Evolutionary conservation across 768 basidiomycete species (phyloP).

Genomic region (Tylopilus subfusipes): DNA sequence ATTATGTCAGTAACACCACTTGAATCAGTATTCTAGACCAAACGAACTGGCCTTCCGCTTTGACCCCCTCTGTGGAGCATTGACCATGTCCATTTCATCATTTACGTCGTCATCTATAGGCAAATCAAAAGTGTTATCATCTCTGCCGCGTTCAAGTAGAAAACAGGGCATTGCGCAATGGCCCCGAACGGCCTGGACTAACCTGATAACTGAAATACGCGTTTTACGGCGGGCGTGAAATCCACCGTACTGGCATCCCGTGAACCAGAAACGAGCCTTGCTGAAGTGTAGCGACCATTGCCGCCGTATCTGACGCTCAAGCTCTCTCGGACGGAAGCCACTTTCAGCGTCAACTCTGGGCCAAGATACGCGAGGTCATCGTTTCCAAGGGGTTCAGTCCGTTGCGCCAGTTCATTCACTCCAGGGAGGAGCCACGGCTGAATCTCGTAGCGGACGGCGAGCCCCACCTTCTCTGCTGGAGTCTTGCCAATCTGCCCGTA

Average conservation of each 20-base stretch:
- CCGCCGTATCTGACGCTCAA: background rate
- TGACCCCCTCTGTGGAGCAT: no score
- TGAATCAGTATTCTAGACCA: no score
- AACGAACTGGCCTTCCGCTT: no score
- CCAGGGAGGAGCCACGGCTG: constrained; percentile 33
- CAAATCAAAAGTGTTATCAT: no score
- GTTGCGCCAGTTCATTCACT: constrained; percentile 18
- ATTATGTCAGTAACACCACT: no score
- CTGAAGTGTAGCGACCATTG: no score
- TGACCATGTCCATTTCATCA: no score
- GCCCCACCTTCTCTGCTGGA: constrained; percentile 27
- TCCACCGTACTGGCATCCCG: constrained; percentile 7
- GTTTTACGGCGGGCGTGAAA: constrained; percentile 13
- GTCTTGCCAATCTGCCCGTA: constrained; percentile 4
- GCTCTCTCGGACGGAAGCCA: constrained; percentile 24
- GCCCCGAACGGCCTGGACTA: background rate
- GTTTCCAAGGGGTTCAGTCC: constrained; percentile 16
- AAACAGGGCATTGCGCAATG: background rate
- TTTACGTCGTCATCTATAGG: background rate
- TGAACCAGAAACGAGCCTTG: background rate
- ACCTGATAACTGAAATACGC: constrained; percentile 9
- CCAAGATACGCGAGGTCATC: constrained; percentile 15
- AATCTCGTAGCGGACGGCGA: constrained; percentile 33
- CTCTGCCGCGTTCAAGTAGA: background rate
- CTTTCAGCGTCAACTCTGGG: constrained; percentile 15